These are phyloP conservation scores for Simplicillium aogashimaense DNA, from an alignment of 2,329 filamentous ascomycete genomes.

Conservation along the genomic window DNA sequence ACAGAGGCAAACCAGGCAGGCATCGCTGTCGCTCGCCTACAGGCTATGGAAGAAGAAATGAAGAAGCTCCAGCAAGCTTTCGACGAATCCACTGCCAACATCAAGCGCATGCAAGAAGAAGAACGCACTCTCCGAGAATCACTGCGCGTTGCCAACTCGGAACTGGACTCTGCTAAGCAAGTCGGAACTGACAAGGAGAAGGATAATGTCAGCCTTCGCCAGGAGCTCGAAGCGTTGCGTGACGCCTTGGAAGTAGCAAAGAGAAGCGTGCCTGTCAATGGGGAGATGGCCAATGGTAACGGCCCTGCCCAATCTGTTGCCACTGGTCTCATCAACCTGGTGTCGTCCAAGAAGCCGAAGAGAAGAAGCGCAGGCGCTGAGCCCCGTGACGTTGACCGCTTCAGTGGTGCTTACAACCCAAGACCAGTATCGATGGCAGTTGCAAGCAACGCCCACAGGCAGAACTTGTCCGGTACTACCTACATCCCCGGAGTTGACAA, in stretches of 20 bases:
- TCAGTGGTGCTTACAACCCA: slow-evolving; percentile 88
- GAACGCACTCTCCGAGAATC: slow-evolving; percentile 79
- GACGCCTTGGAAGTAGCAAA: slow-evolving; percentile 87
- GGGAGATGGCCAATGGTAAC: slow-evolving; percentile 34
- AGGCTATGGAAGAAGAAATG: slow-evolving; percentile 93
- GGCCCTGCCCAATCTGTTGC: slow-evolving; percentile 38
- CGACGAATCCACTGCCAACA: slow-evolving; percentile 80
- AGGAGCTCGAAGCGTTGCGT: slow-evolving; percentile 82
- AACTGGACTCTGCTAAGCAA: slow-evolving; percentile 71
- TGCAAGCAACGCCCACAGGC: slow-evolving; percentile 54
- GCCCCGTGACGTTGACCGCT: slow-evolving; percentile 75
- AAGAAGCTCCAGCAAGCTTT: slow-evolving; percentile 80
- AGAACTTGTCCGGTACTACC: slow-evolving; percentile 62
- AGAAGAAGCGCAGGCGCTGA: slow-evolving; percentile 85
- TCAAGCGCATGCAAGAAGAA: slow-evolving; percentile 91
- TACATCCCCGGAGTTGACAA: slow-evolving; percentile 79
- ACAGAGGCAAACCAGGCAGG: slow-evolving; percentile 95
- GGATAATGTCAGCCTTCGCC: slow-evolving; percentile 75
- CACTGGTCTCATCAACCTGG: slow-evolving; percentile 87
- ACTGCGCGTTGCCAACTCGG: slow-evolving; percentile 65
- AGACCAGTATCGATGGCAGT: slow-evolving; percentile 95
- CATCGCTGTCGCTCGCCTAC: slow-evolving; percentile 82
- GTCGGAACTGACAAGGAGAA: slow-evolving; percentile 68
- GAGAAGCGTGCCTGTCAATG: slow-evolving; percentile 65
- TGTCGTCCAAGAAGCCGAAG: slow-evolving; percentile 95